A percentile compares a stretch with the other conserved stretches of the same genome.
Evolutionary conservation across 441 rosid genomes (phyloP).

Genomic region (Erodium moschatum): DNA sequence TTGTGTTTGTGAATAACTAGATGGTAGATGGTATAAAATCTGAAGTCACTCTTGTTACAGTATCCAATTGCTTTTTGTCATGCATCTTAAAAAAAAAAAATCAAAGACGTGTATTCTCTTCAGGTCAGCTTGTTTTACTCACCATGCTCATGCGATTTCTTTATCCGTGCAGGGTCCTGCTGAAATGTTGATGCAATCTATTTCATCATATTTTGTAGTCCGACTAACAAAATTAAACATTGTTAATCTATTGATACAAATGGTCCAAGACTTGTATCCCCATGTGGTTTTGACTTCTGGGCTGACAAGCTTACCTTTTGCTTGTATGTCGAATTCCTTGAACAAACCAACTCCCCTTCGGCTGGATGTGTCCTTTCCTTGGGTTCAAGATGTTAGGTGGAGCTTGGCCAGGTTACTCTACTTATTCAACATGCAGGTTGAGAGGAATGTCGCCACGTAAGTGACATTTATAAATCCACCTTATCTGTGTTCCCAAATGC

Average conservation of each 20-base stretch:
- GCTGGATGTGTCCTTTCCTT: constrained; percentile 63
- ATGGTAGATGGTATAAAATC: not conserved
- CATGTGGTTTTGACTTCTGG: constrained; percentile 29
- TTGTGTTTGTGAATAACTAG: not conserved
- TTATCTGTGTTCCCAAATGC: not conserved
- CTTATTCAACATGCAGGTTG: constrained; percentile 78
- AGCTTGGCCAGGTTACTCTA: constrained; percentile 57
- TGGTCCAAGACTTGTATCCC: constrained; percentile 34
- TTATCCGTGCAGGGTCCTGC: constrained; percentile 38
- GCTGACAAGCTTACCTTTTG: constrained; percentile 42
- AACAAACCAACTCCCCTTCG: constrained; percentile 68
- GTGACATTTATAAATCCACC: constrained; percentile 24
- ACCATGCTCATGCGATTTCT: not conserved
- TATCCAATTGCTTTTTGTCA: not conserved
- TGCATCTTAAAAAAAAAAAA: not conserved
- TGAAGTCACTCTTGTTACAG: not conserved
- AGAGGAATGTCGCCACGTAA: constrained; percentile 87
- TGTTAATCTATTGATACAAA: constrained; percentile 27
- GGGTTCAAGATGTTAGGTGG: constrained; percentile 64
- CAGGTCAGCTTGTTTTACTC: not conserved
- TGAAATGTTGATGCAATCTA: constrained; percentile 32
- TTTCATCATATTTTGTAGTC: constrained; percentile 39
- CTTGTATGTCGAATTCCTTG: constrained; percentile 68
- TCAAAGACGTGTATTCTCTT: not conserved
- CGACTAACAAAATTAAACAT: constrained; percentile 28